Evolutionary conservation across 1,284 basidiomycete species (phyloP).

Genomic region (Pseudozyma tsukubaensis): DNA sequence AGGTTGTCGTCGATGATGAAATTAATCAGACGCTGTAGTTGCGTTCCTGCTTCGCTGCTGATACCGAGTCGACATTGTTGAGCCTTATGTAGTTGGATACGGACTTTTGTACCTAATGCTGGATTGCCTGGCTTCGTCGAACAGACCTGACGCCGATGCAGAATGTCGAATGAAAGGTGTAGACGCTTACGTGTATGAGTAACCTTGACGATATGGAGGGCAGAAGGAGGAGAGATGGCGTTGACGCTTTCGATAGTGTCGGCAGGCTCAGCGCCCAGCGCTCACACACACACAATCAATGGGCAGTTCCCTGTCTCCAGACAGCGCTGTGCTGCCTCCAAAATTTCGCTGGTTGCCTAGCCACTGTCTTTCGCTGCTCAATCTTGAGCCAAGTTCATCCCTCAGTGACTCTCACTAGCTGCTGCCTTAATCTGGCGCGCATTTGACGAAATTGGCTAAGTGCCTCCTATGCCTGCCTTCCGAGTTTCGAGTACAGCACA

Average conservation of each 20-base stretch:
- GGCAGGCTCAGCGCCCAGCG: constrained; percentile 1
- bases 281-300: background rate
- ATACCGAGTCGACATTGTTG: too few species aligned
- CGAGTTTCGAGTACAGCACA: background rate
- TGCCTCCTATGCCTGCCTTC: background rate
- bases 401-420: too few species aligned
- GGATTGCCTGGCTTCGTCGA: constrained; percentile 4
- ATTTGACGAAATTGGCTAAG: background rate
- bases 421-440: background rate
- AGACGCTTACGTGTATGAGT: constrained; percentile 50
- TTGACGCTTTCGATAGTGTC: constrained; percentile 29
- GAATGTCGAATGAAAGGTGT: constrained; percentile 12
- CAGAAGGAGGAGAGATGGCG: constrained; percentile 31
- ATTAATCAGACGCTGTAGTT: too few species aligned
- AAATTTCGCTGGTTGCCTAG: background rate
- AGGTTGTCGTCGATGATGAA: background rate
- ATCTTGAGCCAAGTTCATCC: background rate
- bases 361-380: background rate
- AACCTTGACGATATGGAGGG: constrained; percentile 55
- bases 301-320: background rate
- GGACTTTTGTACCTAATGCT: constrained; percentile 1
- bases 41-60: too few species aligned
- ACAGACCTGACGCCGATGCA: constrained; percentile 12
- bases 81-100: background rate
- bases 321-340: background rate